Percentiles rank a stretch among this genome's conserved stretches.
These are phyloP conservation scores for Geotrichum carabidarum DNA, from an alignment of 1,139 yeast species.

Conservation along the genomic window DNA sequence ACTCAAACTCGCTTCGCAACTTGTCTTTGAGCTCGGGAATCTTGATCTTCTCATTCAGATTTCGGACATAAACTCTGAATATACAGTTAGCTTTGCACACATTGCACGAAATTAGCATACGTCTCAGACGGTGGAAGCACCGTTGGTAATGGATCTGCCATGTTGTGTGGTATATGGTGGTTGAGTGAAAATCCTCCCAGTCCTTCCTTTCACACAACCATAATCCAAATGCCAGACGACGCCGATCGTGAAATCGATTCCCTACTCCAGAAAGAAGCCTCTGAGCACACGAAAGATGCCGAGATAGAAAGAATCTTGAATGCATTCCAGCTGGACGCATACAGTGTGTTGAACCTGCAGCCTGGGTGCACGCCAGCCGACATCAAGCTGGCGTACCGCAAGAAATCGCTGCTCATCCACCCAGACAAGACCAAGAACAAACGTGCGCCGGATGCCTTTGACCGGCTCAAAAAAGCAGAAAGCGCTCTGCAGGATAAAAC, in stretches of 20 bases:
- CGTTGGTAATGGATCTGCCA: conserved; percentile 5
- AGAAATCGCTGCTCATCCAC: conserved; percentile 59
- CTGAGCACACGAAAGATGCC: conserved; percentile 37
- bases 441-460: conserved; percentile 61
- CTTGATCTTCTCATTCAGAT: conserved; percentile 66
- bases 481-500: conserved; percentile 36
- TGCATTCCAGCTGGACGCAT: conserved; percentile 50
- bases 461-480: conserved; percentile 42
- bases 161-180: neutral
- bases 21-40: conserved; percentile 46
- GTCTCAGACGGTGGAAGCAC: conserved; percentile 13
- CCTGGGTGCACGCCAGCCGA: conserved; percentile 43
- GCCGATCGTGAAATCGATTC: conserved; percentile 28
- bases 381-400: conserved; percentile 49
- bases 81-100: neutral
- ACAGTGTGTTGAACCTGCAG: conserved; percentile 51
- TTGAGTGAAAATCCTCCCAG: neutral
- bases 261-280: conserved; percentile 33
- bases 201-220: neutral
- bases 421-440: conserved; percentile 60
- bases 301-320: conserved; percentile 54
- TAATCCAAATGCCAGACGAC: neutral
- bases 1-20: conserved; percentile 42
- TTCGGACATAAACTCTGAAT: conserved; percentile 50
- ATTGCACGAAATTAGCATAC: neutral